Evolutionary conservation across 2,329 filamentous ascomycete genomes (phyloP).

Genomic region (Davidsoniella neocaledoniae): DNA sequence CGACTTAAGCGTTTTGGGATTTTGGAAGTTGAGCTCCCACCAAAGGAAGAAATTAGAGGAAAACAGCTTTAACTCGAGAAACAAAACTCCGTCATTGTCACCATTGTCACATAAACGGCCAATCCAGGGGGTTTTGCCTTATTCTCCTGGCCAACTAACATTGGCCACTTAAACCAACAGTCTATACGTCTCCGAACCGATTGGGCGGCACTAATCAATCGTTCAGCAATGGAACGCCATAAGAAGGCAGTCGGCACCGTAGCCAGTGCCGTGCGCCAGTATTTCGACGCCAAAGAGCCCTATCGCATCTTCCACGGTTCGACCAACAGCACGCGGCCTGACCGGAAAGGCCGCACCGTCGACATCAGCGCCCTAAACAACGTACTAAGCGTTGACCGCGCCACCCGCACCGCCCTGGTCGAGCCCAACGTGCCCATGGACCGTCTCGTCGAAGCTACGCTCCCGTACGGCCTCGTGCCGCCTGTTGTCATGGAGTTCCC

Average conservation of each 20-base stretch:
- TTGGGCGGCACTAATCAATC: too few relatives aligned
- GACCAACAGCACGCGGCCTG: constrained; percentile 54
- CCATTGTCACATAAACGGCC: too few relatives aligned
- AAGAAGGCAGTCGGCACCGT: constrained; percentile 30
- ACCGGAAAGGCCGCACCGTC: constrained; percentile 30
- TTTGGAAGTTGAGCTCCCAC: too few relatives aligned
- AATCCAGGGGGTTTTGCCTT: too few relatives aligned
- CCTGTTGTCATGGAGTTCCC: constrained; percentile 64
- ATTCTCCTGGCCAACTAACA: too few relatives aligned
- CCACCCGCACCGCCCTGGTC: constrained; percentile 42
- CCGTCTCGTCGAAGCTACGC: constrained; percentile 45
- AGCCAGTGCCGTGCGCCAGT: constrained; percentile 29
- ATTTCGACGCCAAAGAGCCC: constrained; percentile 32
- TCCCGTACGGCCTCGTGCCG: constrained; percentile 48
- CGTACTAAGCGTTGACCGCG: constrained; percentile 45
- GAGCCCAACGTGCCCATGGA: constrained; percentile 68
- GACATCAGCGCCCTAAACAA: constrained; percentile 49
- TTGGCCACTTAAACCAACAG: neutral
- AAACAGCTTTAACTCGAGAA: too few relatives aligned
- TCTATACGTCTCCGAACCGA: neutral
- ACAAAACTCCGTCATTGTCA: too few relatives aligned
- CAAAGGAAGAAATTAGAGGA: too few relatives aligned
- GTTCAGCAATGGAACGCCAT: constrained; percentile 29
- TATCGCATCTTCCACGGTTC: constrained; percentile 66
- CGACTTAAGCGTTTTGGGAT: too few relatives aligned